phyloP scores from a whole-genome alignment of 352 stramenopile species.

The Globisporangium polare region DNA sequence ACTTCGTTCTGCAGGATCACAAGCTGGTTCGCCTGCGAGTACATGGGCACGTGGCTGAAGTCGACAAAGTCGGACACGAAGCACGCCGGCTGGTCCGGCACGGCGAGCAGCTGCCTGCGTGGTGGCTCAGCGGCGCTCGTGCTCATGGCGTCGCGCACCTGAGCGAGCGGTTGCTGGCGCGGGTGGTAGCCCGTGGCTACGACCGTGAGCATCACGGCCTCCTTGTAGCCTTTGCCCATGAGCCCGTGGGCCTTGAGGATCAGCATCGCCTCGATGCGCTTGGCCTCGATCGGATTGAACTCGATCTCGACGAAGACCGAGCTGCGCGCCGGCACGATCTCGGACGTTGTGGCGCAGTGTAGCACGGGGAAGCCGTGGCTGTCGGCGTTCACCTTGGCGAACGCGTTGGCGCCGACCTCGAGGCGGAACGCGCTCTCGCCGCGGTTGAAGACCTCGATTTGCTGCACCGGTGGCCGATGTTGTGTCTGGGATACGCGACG shows the following conservation, averaged over 20 bases:
- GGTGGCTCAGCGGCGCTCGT: slow-evolving; percentile 17
- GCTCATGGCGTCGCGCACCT: slow-evolving; percentile 27
- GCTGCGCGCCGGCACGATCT: slow-evolving; percentile 60
- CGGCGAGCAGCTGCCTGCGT: slow-evolving; percentile 23
- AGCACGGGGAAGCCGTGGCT: slow-evolving; percentile 59
- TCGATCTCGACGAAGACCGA: slow-evolving; percentile 67
- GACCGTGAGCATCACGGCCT: slow-evolving; percentile 57
- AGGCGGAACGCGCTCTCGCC: slow-evolving; percentile 67
- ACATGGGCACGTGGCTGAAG: slow-evolving; percentile 58
- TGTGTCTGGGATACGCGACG: background rate
- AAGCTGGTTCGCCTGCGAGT: slow-evolving; percentile 40
- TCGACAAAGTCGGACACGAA: slow-evolving; percentile 53
- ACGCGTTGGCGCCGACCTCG: slow-evolving; percentile 53
- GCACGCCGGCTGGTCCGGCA: slow-evolving; percentile 37
- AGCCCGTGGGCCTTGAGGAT: slow-evolving; percentile 67
- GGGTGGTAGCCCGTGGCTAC: slow-evolving; percentile 60
- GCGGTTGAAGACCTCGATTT: slow-evolving; percentile 74
- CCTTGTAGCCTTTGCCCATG: slow-evolving; percentile 64
- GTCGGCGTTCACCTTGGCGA: slow-evolving; percentile 47
- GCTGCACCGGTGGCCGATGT: slow-evolving; percentile 46
- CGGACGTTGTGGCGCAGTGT: slow-evolving; percentile 37
- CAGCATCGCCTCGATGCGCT: slow-evolving; percentile 43
- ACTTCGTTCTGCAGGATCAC: slow-evolving; percentile 51
- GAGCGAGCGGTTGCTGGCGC: slow-evolving; percentile 25
- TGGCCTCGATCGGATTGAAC: slow-evolving; percentile 70